Conservation (phyloP, 192 early-diverging fungal genomes). For the Geosiphon pyriformis region DNA sequence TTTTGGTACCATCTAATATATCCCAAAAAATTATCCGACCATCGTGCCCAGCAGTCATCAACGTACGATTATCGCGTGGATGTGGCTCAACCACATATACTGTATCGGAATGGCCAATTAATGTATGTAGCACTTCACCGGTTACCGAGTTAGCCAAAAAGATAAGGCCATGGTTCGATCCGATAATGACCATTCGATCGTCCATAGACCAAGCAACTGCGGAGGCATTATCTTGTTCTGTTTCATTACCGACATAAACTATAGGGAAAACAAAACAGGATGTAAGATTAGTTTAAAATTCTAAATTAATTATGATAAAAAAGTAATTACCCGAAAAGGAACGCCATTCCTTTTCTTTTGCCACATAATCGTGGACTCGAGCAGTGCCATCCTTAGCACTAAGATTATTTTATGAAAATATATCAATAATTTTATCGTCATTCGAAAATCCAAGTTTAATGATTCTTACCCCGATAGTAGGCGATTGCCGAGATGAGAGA, state of each 20-base stretch:
- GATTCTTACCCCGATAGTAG: background rate
- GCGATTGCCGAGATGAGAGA: background rate
- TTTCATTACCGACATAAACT: background rate
- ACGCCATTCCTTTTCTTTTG: background rate
- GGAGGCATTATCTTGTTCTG: background rate
- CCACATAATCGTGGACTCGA: background rate
- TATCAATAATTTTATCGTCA: no score
- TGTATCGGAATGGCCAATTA: constrained; percentile 47
- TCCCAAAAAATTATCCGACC: constrained; percentile 81
- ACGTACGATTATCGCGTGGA: constrained; percentile 58
- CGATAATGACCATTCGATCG: background rate
- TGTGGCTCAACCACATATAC: constrained; percentile 72
- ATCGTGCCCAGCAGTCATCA: constrained; percentile 77
- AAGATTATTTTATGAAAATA: no score
- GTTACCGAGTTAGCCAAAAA: constrained; percentile 54
- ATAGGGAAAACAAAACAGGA: no score
- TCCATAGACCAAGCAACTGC: background rate
- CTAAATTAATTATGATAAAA: no score
- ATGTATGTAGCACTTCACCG: constrained; percentile 47
- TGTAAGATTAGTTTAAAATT: no score
- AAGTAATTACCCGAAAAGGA: background rate
- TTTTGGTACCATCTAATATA: constrained; percentile 46
- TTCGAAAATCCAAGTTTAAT: no score
- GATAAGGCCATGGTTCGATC: background rate
- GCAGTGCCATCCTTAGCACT: background rate